Evolutionary conservation across 2,329 filamentous ascomycete species (phyloP), one percentile per base, ranked within the genome.

Genomic region (Phaeosphaeria sp.): DNA sequence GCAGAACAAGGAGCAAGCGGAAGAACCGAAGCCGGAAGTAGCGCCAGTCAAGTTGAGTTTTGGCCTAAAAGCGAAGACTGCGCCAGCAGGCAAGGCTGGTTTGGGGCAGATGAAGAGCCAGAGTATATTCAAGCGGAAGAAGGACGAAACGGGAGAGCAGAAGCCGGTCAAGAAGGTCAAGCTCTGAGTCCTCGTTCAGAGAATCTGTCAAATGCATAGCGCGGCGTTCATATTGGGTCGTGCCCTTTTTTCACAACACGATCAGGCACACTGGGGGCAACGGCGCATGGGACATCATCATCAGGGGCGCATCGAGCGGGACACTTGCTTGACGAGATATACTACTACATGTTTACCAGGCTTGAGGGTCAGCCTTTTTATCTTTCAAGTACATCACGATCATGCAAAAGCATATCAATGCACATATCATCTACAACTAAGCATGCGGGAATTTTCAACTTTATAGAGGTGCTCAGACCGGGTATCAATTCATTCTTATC

Each of bases 1-100:
- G 94, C 78, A 85, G 90, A 52, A 96, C 95, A 69, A 97, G 76
- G 89, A 78, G 57, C 75, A 77, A 46, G 76, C 77, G 30, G 72
- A 78, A n/a, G 78, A 78, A 49, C 72, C 78, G 27, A 59, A 73
- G 27, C 67, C 66, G 3, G 74, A 77, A 42, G 48, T 59, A 47
- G 65, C 67, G 20, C 71, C 71, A 7, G 66, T 75, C 41, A 76
- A 76, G 55, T 39, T 76, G 43, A 73, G 71, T 52, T 76, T 76
- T 44, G 66, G 71, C 1, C 23, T 76, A 46, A 76, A 74, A 55
- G 57, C 68, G n/a, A 72, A 74, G 56, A 50, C 59, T 15, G 25
- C 57, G 2, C 69, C 70, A 10, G 52, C 66, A n/a, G 67, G 64
- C 15, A 74, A 74, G 56, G 59, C 66, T 39, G 70, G 69, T 0